These are phyloP conservation scores for Pilatotrama ljubarskyi DNA, from an alignment of 768 basidiomycete genomes.

Conservation along the genomic window DNA sequence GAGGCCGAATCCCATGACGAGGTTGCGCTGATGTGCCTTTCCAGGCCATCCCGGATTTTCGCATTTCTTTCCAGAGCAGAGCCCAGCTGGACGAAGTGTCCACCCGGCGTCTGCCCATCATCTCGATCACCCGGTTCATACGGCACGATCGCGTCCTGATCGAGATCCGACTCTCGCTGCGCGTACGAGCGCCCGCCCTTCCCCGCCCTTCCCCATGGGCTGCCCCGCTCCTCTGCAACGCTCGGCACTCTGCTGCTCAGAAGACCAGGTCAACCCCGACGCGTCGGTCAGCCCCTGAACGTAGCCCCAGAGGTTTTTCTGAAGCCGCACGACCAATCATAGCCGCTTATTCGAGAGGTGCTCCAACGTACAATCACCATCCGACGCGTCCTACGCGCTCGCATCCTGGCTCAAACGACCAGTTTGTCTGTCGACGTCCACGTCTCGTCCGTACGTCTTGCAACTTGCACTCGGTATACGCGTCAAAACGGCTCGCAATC, in stretches of 20 bases:
- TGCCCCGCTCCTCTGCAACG: not conserved
- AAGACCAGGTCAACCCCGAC: not conserved
- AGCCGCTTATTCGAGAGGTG: not conserved
- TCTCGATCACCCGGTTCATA: slow-evolving; percentile 6
- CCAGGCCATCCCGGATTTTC: not conserved
- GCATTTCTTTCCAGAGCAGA: no score
- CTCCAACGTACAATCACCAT: not conserved
- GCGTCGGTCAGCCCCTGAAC: not conserved
- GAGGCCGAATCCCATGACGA: slow-evolving; percentile 8
- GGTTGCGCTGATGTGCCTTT: not conserved
- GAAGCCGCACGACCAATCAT: not conserved
- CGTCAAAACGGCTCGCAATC: not conserved
- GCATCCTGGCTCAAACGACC: no score
- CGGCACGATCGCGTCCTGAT: slow-evolving; percentile 7
- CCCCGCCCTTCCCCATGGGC: slow-evolving; percentile 6
- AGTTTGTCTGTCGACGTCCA: no score
- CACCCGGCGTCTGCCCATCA: not conserved
- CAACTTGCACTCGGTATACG: not conserved
- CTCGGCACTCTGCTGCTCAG: no score
- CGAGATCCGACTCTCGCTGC: slow-evolving; percentile 6
- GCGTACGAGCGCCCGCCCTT: not conserved
- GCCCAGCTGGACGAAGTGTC: not conserved
- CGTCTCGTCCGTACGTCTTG: no score
- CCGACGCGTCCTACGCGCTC: not conserved
- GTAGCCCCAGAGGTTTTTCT: not conserved